Base-by-base conservation (phyloP, 495 filamentous ascomycete species). In the Penicillium paxilli region DNA sequence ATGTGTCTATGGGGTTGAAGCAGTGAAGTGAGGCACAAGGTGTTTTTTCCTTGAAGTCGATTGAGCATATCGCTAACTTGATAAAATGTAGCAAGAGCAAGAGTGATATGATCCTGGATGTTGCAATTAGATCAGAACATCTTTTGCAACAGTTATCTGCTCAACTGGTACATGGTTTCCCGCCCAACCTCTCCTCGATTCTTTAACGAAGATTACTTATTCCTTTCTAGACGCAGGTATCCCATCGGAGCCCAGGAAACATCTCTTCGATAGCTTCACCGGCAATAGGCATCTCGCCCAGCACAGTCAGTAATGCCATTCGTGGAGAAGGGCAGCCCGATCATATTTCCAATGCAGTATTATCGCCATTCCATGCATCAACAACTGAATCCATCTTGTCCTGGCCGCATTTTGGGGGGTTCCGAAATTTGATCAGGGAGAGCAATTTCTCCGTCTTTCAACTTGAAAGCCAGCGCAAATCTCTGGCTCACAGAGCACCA, bases 31-130 rank as follows among this genome's bases (percentile, higher is more conserved):
- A 10, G 57, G 52, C 9, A 19, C 40, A n/a, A n/a, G n/a, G n/a
- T n/a, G n/a, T n/a, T n/a, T n/a, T n/a, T n/a, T n/a, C n/a, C n/a
- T n/a, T n/a, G n/a, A n/a, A n/a, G n/a, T n/a, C n/a, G n/a, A 23
- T 32, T 32, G 11, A 38, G 22, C 5, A 28, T 3, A 20, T 3
- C 37, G 41, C 51, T 52, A 24, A 35, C 11, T 22, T 16, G 5
- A 12, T 10, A 19, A 11, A 30, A 44, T 44, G 17, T 35, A 60
- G 57, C 20, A 49, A 46, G 25, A 52, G 53, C 52, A 60, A 60
- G 23, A 57, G 51, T 24, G 57, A 60, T 41, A 32, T 60, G 24
- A 60, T 60, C 33, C 53, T 60, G 6, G 57, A 60, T 50, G 48
- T 52, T 16, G 57, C 42, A 20, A 44, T 60, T 30, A 46, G 57